Evolutionary conservation across 2,329 filamentous ascomycete genomes (phyloP).

Genomic region (Alternaria angustiovoidea): DNA sequence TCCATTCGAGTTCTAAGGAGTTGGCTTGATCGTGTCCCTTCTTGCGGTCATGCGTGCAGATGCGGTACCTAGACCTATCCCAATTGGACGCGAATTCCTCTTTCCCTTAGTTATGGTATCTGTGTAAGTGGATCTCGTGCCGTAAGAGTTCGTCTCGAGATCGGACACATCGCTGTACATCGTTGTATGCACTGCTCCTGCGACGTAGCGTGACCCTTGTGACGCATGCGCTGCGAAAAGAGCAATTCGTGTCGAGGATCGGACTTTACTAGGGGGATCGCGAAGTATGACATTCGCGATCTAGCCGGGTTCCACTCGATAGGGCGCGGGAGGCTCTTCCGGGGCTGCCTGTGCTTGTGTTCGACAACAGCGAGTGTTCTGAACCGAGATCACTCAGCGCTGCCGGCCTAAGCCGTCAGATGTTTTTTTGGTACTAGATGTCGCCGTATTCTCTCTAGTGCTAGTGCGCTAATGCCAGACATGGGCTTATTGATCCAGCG

Average conservation of each 20-base stretch:
- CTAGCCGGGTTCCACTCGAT: neutral
- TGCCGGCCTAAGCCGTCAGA: neutral
- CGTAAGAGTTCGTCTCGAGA: neutral
- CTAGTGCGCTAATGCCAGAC: conserved; percentile 40
- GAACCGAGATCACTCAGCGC: neutral
- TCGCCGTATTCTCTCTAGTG: conserved; percentile 29
- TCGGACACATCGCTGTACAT: conserved; percentile 8
- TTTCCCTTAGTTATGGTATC: neutral
- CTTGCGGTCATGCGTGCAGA: neutral
- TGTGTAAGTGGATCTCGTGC: neutral
- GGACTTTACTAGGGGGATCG: conserved; percentile 13
- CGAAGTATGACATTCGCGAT: neutral
- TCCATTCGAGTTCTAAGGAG: too few species aligned
- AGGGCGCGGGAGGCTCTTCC: neutral
- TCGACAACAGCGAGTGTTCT: neutral
- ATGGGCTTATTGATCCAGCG: conserved; percentile 32
- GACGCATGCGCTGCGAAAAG: neutral
- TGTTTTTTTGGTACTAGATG: conserved; percentile 2
- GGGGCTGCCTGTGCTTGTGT: neutral
- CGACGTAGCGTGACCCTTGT: neutral
- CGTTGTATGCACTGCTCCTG: neutral
- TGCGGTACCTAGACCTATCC: neutral
- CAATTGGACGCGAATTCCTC: neutral
- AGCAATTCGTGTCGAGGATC: conserved; percentile 13
- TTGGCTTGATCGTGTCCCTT: neutral